A percentile compares a stretch with the other conserved stretches of the same genome.
phyloP scores from a whole-genome alignment of 768 basidiomycete species.

The Tephrocybe rancida region DNA sequence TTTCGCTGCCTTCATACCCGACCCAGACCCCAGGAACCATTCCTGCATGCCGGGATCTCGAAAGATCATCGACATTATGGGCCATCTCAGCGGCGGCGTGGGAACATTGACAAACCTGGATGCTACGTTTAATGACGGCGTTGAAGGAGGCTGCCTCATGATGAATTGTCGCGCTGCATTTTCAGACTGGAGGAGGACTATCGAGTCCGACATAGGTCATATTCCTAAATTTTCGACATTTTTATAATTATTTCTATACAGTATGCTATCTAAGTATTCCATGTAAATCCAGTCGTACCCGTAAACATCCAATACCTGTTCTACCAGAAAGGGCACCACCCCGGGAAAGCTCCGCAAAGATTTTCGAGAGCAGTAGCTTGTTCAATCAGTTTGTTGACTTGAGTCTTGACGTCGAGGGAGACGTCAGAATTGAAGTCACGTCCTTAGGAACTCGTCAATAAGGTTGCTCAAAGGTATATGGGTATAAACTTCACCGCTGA shows the following conservation, averaged over 20 bases:
- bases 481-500: constrained; percentile 64
- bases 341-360: constrained; percentile 94
- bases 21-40: neutral
- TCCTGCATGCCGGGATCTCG: neutral
- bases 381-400: constrained; percentile 91
- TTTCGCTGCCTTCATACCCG: neutral
- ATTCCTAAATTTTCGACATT: too few relatives aligned
- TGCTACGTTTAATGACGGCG: too few relatives aligned
- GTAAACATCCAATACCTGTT: neutral
- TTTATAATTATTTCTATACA: too few relatives aligned
- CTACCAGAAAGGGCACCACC: constrained; percentile 89
- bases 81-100: neutral
- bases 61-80: neutral
- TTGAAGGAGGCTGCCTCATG: too few relatives aligned
- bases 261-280: too few relatives aligned
- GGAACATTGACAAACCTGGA: too few relatives aligned
- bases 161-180: too few relatives aligned
- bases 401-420: constrained; percentile 67
- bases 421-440: constrained; percentile 90
- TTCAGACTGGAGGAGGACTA: too few relatives aligned
- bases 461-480: neutral
- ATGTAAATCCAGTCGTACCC: too few relatives aligned
- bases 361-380: constrained; percentile 94
- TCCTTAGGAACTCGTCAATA: constrained; percentile 43
- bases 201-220: too few relatives aligned